Evolutionary conservation across 192 early-diverging fungal species (phyloP).

Genomic region (Anaeromyces robustus): DNA sequence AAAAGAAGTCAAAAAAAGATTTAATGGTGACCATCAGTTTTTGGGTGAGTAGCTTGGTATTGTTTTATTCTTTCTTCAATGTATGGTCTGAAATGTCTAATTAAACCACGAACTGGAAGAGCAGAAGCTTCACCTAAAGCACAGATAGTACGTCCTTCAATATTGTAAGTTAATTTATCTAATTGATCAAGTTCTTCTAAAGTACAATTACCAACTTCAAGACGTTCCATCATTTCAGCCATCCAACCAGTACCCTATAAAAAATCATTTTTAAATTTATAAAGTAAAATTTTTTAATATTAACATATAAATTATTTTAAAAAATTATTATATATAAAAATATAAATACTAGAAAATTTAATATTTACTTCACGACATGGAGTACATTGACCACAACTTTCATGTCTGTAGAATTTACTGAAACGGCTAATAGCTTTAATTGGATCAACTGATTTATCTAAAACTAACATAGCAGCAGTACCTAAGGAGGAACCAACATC

Average conservation of each 20-base stretch:
- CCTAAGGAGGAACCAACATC: constrained; percentile 88
- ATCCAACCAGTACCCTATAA: constrained; percentile 58
- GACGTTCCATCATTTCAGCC: constrained; percentile 88
- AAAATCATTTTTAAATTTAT: too few species aligned
- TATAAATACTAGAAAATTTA: not conserved
- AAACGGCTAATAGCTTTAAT: constrained; percentile 84
- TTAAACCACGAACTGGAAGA: constrained; percentile 92
- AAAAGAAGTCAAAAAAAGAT: not conserved
- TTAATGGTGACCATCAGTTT: not conserved
- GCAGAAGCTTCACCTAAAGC: constrained; percentile 97
- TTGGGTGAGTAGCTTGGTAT: not conserved
- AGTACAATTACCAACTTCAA: constrained; percentile 71
- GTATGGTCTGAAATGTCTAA: constrained; percentile 82
- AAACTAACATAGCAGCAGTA: constrained; percentile 93
- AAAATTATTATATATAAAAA: too few species aligned
- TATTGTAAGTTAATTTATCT: constrained; percentile 84
- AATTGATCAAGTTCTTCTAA: constrained; percentile 90
- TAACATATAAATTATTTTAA: too few species aligned
- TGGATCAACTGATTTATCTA: constrained; percentile 96
- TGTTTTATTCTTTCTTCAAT: constrained; percentile 43
- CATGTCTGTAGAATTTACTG: constrained; percentile 90
- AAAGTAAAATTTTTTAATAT: too few species aligned
- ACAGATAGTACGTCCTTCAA: constrained; percentile 99
- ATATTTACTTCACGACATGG: constrained; percentile 81
- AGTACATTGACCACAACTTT: constrained; percentile 97